Conservation (phyloP, 495 filamentous ascomycete species). For the Penicillium herquei region DNA sequence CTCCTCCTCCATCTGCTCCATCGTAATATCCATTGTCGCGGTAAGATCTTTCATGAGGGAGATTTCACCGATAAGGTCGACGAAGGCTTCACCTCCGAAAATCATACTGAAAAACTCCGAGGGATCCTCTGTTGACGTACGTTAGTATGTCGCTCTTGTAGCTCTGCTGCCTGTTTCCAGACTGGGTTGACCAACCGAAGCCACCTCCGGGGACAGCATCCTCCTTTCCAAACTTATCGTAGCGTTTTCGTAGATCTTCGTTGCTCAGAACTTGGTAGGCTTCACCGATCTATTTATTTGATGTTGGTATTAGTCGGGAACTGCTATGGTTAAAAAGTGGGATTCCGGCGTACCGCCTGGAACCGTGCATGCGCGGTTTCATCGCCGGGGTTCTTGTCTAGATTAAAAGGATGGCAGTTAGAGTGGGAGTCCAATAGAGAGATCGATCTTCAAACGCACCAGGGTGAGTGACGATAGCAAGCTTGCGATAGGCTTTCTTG, state of each 20-base stretch:
- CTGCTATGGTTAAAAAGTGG: neutral
- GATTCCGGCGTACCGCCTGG: constrained; percentile 60
- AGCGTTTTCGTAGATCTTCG: constrained; percentile 78
- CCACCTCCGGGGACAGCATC: constrained; percentile 80
- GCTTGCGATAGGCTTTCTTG: constrained; percentile 98
- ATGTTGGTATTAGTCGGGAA: constrained; percentile 12
- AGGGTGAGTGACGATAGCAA: constrained; percentile 80
- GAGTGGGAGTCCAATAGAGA: neutral
- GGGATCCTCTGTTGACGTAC: constrained; percentile 65
- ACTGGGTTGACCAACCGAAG: constrained; percentile 59
- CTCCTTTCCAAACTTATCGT: constrained; percentile 97
- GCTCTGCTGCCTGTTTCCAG: neutral
- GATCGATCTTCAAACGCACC: constrained; percentile 33
- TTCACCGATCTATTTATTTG: constrained; percentile 70
- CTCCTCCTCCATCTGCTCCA: constrained; percentile 67
- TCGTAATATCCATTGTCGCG: constrained; percentile 87
- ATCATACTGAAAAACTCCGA: constrained; percentile 99
- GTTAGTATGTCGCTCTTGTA: neutral
- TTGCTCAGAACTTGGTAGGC: constrained; percentile 97
- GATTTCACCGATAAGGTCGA: constrained; percentile 88
- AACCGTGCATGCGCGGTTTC: constrained; percentile 91
- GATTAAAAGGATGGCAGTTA: neutral
- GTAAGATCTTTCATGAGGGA: constrained; percentile 90
- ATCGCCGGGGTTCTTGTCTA: constrained; percentile 98
- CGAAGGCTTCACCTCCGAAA: constrained; percentile 94